Evolutionary conservation across 2,329 filamentous ascomycete species (phyloP), one percentile per base, ranked within the genome.

Genomic region (Colletotrichum nymphaeae): DNA sequence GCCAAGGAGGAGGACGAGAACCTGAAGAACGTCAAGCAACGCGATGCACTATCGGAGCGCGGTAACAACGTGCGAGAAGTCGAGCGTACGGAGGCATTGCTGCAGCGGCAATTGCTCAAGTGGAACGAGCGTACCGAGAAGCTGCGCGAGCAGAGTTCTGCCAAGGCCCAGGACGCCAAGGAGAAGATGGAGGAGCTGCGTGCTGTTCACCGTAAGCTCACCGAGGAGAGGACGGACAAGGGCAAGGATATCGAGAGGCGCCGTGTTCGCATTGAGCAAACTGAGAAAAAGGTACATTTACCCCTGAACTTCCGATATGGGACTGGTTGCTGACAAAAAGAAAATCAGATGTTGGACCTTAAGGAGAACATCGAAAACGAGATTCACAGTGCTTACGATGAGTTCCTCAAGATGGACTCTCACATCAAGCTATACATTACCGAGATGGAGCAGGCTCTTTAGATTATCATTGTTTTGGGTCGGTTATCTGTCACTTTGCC

Each of bases 371-470:
- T 99, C 75, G 96, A 98, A 81, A 95, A 93, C 74, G 97, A 99
- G 83, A 93, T 98, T 9, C 94, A 97, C 80, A 91, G 90, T 69
- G 95, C 97, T 1, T 92, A 97, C 78, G 95, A 97, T 76, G 95
- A 98, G 86, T 99, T 98, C 83, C 89, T 97, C 81, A 98, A 98
- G 90, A 93, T 99, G 91, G 96, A 98, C 83, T 93, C 95, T 49
- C 97, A 99, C 81, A 97, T 99, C 82, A 96, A 95, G 84, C 88
- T 98, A 75, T 99, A 99, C 86, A 97, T 99, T 80, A 97, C 94
- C 5, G 97, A 99, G 88, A 98, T 99, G 95, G 97, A 98, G 84
- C 95, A 98, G 84, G 93, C 92, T 69, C 90, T 97, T 77, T 86
- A 14, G 58, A 32, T 64, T 56, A 52, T 37, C 60, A 14, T 28